Evolutionary conservation across 169 alveolate species (phyloP).

Genomic region (Besnoitia besnoiti): DNA sequence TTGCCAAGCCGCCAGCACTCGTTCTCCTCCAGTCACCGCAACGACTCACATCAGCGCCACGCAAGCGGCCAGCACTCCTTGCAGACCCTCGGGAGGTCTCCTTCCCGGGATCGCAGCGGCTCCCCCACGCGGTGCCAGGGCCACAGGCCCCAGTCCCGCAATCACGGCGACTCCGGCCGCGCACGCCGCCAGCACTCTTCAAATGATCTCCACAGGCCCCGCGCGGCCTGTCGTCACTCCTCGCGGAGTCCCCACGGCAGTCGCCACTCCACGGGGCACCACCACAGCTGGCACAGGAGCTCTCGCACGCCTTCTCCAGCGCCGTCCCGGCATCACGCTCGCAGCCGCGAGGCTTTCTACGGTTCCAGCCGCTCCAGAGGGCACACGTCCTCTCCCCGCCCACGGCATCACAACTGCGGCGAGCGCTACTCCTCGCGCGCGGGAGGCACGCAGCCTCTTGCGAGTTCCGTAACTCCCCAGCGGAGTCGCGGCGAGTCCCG

Average conservation of each 20-base stretch:
- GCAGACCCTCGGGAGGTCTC: neutral
- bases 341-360: neutral
- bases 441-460: neutral
- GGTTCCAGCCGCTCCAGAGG: neutral
- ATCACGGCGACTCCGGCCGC: neutral
- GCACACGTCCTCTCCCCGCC: neutral
- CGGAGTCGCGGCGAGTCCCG: neutral
- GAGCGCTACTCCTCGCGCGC: neutral
- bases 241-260: neutral
- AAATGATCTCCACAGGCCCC: neutral
- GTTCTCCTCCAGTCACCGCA: neutral
- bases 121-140: too few species aligned
- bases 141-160: too few species aligned
- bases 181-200: neutral
- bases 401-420: neutral
- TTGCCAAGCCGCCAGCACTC: neutral
- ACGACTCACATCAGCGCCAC: neutral
- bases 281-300: neutral
- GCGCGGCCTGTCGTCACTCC: neutral
- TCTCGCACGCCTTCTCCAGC: neutral
- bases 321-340: neutral
- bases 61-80: neutral
- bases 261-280: neutral
- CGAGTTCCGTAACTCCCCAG: neutral
- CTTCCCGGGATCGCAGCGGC: neutral